Base-by-base conservation (phyloP, 2,329 filamentous ascomycete genomes). In the Arthrobotrys megalospora region DNA sequence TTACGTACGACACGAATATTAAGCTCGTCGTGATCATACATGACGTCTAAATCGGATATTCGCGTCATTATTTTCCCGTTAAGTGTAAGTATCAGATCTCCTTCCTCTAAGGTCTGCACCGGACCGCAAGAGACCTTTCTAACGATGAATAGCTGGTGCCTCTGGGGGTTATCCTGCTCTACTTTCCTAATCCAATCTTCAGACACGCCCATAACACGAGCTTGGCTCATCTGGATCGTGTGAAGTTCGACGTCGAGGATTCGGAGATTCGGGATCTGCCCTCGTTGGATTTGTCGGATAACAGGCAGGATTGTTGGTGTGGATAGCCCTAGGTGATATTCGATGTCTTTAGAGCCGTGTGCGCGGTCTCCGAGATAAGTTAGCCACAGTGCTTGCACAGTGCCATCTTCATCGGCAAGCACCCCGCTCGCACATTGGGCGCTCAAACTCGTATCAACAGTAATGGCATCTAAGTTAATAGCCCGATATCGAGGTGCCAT, bases 81-180 rank as follows among this genome's bases (percentile, higher is more conserved):
- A 55, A 99, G 86, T 0, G 93, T 96, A 76, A 99, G 88, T 73
- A 99, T 90, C 65, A 99, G 91, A 83, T 99, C 96, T 63, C 94
- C 94, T 85, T 99, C 96, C 34, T 93, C 87, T 14, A 99, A 88
- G 14, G 91, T 89, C 60, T 88, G 87, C n/a, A 85, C 85, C n/a
- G 87, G 88, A 21, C 89, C 89, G 53, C 90, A 90, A 81, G 91
- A 87, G 78, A 97, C 91, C 86, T 99, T 99, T 82, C 93, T 92
- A 34, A 99, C 93, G 92, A 99, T 97, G 87, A 99, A 99, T 43
- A 99, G 89, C 85, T 99, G 96, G 83, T 99, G 96, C 73, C 94
- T 92, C 63, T 96, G 91, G 45, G 93, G 92, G 84, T 99, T 97
- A 79, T 93, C 93, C 80, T 91, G 87, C 66, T 96, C 91, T 1